Conservation (phyloP, 2,329 filamentous ascomycete genomes). For the Colletotrichum incanum region DNA sequence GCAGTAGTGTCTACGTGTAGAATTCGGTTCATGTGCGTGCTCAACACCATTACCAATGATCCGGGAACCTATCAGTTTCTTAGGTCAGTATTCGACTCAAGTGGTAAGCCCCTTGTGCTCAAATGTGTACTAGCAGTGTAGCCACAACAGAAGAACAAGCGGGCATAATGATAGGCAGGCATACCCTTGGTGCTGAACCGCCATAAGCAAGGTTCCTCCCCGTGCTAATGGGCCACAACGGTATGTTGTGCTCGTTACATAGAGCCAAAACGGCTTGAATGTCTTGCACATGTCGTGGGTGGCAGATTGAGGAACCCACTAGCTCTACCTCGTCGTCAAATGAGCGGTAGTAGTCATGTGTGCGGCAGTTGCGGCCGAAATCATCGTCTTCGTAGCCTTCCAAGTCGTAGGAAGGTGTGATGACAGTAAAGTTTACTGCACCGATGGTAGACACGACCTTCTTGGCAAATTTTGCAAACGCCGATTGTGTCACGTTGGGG, state of each 20-base stretch:
- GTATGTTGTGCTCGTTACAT: constrained; percentile 61
- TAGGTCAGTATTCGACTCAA: neutral
- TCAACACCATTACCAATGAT: constrained; percentile 65
- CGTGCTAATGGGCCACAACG: constrained; percentile 66
- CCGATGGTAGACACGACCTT: neutral
- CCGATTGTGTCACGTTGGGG: neutral
- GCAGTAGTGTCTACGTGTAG: constrained; percentile 65
- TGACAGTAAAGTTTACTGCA: constrained; percentile 20
- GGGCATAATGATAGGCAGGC: neutral
- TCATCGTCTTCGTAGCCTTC: constrained; percentile 34
- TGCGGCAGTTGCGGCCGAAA: constrained; percentile 33
- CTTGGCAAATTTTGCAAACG: neutral
- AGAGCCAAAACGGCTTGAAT: constrained; percentile 57
- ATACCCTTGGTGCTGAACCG: constrained; percentile 63
- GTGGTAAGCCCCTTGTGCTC: neutral
- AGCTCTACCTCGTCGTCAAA: constrained; percentile 35
- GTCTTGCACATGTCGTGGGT: constrained; percentile 49
- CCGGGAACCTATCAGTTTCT: constrained; percentile 56
- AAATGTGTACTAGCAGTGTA: neutral
- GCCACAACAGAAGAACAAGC: neutral
- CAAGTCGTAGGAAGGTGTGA: constrained; percentile 15
- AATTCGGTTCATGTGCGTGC: constrained; percentile 67
- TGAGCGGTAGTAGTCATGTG: constrained; percentile 36
- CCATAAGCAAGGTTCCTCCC: constrained; percentile 69
- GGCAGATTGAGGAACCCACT: constrained; percentile 26